Evolutionary conservation across 768 basidiomycete genomes (phyloP), one percentile per base, ranked within the genome.

Genomic region (Boletus fagicola): DNA sequence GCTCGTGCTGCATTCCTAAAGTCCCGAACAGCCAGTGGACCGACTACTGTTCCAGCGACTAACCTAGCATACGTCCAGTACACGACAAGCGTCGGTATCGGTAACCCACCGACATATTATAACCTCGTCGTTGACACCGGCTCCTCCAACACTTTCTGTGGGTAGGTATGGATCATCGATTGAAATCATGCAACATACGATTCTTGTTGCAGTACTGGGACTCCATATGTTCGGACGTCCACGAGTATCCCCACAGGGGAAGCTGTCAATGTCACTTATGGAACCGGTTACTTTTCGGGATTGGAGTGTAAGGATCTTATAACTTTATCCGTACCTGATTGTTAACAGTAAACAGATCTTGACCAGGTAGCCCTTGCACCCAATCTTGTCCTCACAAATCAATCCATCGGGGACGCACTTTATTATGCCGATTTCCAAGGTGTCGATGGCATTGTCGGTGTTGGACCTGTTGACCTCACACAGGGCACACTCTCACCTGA

Each of bases 81-180:
- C 55, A 63, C 63, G 7, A 56, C 62, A 0, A 59, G 57, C 2
- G 63, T 72, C 16, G 69, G 66, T 15, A 65, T 74, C 8, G 71
- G 71, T 28, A 53, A 9, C 28, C 72, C 71, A 20, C 39, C 62
- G 6, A 72, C 68, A 10, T 60, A 67, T 42, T 68, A 71, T 54
- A 62, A 66, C 45, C 63, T 72, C 10, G 38, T 72, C 7, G 54
- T 72, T 15, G 74, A 74, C 53, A 74, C 74, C 4, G 70, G 72
- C 6, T 66, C 65, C 26, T 68, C 73, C 16, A 73, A 71, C 51
- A 74, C 68, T 0, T 72, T 72, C 50, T 63, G 72, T 49, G 61
- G 57, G 51, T 56, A 18, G 26, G 58, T 52, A 2, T 42, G 47
- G 15, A 46, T 12, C 18, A 13, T 26, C 11, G 9, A 38, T 58